Evolutionary conservation across 106 monocot species (phyloP).

Genomic region (Hemerocallis citrina): DNA sequence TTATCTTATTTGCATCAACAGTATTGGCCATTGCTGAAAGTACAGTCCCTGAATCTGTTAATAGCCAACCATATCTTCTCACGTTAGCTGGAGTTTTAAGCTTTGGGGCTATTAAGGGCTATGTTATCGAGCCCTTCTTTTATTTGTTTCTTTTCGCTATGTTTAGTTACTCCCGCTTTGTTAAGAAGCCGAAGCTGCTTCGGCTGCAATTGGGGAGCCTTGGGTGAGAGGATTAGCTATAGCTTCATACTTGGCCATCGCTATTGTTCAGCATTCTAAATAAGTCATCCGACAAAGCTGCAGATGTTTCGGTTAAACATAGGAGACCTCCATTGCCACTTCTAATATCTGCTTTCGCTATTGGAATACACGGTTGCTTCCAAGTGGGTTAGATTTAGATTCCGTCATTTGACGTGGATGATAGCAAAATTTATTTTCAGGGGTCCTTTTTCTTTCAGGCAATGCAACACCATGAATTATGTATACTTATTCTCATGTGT

Average conservation of each 20-base stretch:
- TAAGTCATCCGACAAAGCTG: slow-evolving; percentile 4
- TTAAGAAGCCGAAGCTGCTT: slow-evolving; percentile 44
- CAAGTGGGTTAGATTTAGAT: slow-evolving; percentile 55
- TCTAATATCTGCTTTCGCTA: slow-evolving; percentile 40
- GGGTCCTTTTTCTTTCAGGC: background rate
- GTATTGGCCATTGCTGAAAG: slow-evolving; percentile 59
- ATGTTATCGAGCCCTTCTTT: slow-evolving; percentile 40
- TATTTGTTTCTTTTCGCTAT: slow-evolving; percentile 29
- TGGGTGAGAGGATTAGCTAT: slow-evolving; percentile 56
- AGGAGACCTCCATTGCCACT: slow-evolving; percentile 43
- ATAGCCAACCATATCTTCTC: slow-evolving; percentile 47
- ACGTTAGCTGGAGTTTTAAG: slow-evolving; percentile 42
- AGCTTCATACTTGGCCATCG: slow-evolving; percentile 41
- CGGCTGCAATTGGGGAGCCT: slow-evolving; percentile 61
- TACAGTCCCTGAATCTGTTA: slow-evolving; percentile 36
- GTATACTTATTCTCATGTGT: background rate
- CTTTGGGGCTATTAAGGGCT: slow-evolving; percentile 39
- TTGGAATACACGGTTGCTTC: slow-evolving; percentile 61
- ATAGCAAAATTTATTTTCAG: too few species aligned
- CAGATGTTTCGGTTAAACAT: background rate
- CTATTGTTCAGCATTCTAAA: slow-evolving; percentile 58
- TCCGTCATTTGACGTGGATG: slow-evolving; percentile 85
- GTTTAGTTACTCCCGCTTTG: slow-evolving; percentile 42
- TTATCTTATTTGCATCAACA: slow-evolving; percentile 56
- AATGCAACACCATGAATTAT: slow-evolving; percentile 4